Base-by-base conservation (phyloP, 2,329 filamentous ascomycete genomes). In the Fonsecaea pedrosoi region DNA sequence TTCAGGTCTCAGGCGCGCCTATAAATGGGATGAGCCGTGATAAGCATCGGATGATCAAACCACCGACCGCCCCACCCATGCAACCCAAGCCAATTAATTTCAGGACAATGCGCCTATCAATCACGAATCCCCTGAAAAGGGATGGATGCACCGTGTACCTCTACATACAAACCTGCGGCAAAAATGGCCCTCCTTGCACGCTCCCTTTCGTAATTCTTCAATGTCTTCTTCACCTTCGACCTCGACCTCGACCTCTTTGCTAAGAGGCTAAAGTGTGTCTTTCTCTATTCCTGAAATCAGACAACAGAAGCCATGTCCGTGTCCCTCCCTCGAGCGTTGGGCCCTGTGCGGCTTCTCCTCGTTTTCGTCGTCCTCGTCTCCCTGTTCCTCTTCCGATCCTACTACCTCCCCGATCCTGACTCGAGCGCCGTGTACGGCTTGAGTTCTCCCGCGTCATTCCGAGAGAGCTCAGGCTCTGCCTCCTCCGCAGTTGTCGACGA, bases 321-420 rank as follows among this genome's bases (percentile, higher is more conserved):
- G 50, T 54, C 68, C 35, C 57, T 70, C 34, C 68, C 68, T 57
- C 68, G 68, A 50, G 66, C 63, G 8, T 35, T 66, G 30, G 57
- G 63, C 8, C 68, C 65, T 34, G 37, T 64, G 21, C 54, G 66
- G 48, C 57, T 70, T 3, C 30, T 61, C 30, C 32, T 70, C 42
- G 54, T 68, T 40, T 70, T 68, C 48, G 6, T 56, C 18, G 12
- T 66, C 10, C 50, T 70, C 4, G n/a, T 68, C 37, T 66, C 63
- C 12, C 57, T 70, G 4, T 54, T 70, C 21, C 34, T 68, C 6
- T 68, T 70, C 21, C 66, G 65, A 38, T 68, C 68, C 32, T 66
- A 68, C 40, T 66, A 68, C 38, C 54, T 68, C 15, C 66, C 68
- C 25, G 40, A 58, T 6, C 66, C 65, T n/a, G 38, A 53, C 32